Base-by-base conservation (phyloP, 345 rosid species). In the Lepidium aucheri region DNA sequence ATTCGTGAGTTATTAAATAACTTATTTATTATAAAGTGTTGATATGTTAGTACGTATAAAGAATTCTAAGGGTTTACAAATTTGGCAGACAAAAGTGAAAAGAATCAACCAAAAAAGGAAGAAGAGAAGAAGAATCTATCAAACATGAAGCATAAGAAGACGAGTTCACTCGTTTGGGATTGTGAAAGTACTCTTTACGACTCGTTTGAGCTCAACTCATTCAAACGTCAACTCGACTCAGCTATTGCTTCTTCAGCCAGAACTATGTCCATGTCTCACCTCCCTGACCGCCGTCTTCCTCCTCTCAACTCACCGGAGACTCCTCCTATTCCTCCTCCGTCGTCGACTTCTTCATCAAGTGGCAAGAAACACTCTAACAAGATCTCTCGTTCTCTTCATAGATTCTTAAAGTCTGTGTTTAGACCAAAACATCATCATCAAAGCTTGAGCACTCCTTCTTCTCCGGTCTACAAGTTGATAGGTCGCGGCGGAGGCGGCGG, bases 201-300 rank as follows among this genome's bases (percentile, higher is more conserved):
- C 77, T 92, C 98, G 17, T 87, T 83, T 56, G 96, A 92, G 79
- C 92, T 92, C 63, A 81, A 81, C 72, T 89, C 98, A 30, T 77
- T 87, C 68, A 81, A 87, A 26, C 90, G 80, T 9, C 85, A 82
- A 50, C 96, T 92, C 22, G 84, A 86, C 78, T 85, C 92, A 6
- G 89, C 96, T n/a, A 78, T 86, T 41, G 60, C 74, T 43, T 79
- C 90, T 28, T 68, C 78, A 32, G 74, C 63, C 0, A 78, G 96
- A 70, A 74, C 75, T 45, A 70, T 84, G 51, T 85, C 96, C 53
- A 84, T 84, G 96, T 85, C 95, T 60, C 89, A 65, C 66, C 60
- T 82, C 56, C 65, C 67, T 3, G 74, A 70, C 56, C 74, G 68
- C n/a, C 68, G 74, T 53, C 11, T 53, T 22, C 68, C 73, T 50